Base-by-base conservation (phyloP, 257 asterid species). In the Cynanchum wilfordii region DNA sequence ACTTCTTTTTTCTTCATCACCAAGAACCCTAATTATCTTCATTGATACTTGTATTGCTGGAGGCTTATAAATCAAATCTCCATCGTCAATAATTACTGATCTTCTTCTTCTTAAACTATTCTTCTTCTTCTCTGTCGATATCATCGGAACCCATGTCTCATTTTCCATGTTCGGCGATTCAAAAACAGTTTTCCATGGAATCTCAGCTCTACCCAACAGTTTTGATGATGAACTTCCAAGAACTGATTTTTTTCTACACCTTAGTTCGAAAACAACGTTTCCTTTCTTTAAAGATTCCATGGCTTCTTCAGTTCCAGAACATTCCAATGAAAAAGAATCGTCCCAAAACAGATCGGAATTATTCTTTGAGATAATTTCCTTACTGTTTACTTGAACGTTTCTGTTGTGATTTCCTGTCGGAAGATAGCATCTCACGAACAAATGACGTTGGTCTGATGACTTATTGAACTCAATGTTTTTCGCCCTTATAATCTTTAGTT, bases 351-450 rank as follows among this genome's bases (percentile, higher is more conserved):
- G 68, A 73, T 82, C 69, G 16, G 88, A 84, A 6, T 82, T 71
- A 42, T 42, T 42, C 56, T 89, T 79, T 72, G 90, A 51, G 79
- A 87, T 42, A 7, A 42, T 80, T 60, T 83, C 72, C 27, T 70
- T 78, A 78, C 74, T 90, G 73, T 82, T 86, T 75, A 88, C 36
- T 30, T 79, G 79, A 59, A 83, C 78, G 77, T 80, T 87, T 70
- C 56, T 79, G 74, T 81, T 79, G 75, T 42, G 47, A 7, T 74
- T 78, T 73, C 87, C 82, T 67, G 87, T 72, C 7, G 91, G 76
- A 45, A 90, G 84, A 70, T 80, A 84, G 69, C 95, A 88, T 75
- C 97, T 87, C 0, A 90, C 86, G 63, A 90, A 90, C 25, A 87
- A 75, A 10, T 42, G 11, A 42, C 47, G 11, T 42, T 33, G 38